phyloP scores from a whole-genome alignment of 805 yeast species.

The Starmerella stellata region DNA sequence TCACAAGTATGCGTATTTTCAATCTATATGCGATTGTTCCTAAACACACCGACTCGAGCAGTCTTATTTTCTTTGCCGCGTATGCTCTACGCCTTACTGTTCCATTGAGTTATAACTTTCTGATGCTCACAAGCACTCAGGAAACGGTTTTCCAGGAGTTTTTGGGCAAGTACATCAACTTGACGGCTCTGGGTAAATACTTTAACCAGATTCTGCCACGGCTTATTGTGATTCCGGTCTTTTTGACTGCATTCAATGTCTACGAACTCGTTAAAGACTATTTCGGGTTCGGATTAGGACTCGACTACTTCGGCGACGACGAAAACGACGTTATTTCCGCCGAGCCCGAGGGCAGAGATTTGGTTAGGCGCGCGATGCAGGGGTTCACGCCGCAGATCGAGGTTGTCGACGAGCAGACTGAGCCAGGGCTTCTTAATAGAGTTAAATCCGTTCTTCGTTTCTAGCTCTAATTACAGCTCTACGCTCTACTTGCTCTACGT shows the following conservation, averaged over 20 bases:
- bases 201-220: conserved; percentile 64
- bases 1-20: conserved; percentile 51
- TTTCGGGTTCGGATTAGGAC: conserved; percentile 25
- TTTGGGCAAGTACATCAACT: conserved; percentile 55
- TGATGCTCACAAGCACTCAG: conserved; percentile 42
- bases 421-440: no score
- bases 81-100: conserved; percentile 68
- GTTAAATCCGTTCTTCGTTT: no score
- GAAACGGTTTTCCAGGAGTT: conserved; percentile 47
- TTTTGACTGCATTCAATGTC: conserved; percentile 44
- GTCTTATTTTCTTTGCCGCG: conserved; percentile 58
- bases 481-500: not conserved
- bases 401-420: not conserved
- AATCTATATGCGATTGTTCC: conserved; percentile 61
- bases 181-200: conserved; percentile 54
- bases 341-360: conserved; percentile 23
- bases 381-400: conserved; percentile 7
- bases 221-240: conserved; percentile 49
- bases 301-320: conserved; percentile 25
- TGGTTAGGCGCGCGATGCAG: conserved; percentile 20
- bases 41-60: conserved; percentile 52
- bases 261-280: conserved; percentile 40
- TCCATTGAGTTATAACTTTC: conserved; percentile 63
- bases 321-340: conserved; percentile 15
- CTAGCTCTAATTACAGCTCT: no score